Base-by-base conservation (phyloP, 2,329 filamentous ascomycete species). In the Dactylellina drechsleri region DNA sequence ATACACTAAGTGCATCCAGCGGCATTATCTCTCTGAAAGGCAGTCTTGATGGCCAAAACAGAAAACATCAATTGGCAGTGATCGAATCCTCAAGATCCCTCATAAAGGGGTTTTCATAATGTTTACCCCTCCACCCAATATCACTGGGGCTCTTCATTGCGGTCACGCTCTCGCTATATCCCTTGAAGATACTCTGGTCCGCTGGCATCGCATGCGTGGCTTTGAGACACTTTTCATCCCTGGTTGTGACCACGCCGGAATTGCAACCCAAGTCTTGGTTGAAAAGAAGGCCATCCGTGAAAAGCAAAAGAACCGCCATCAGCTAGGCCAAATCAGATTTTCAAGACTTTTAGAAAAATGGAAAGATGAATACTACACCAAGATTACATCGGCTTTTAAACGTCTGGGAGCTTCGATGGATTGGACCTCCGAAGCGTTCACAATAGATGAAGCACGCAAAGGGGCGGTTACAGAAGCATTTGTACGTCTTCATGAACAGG, bases 131-230 rank as follows among this genome's bases (percentile, higher is more conserved):
- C 78, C 78, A 10, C 78, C 77, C 28, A 79, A 79, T 45, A 75
- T 79, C 43, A 79, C 78, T 12, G 78, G 78, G 10, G 40, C 77
- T 47, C 70, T 79, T 20, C 78, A 79, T 57, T 78, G 77, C 49
- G 78, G 78, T 10, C 78, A 79, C 73, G 78, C 78, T 8, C 74
- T 79, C 28, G 78, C 77, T 54, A 56, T 79, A 15, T 76, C 78
- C 8, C 68, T 79, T 12, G 71, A 79, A 66, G 78, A 79, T 56
- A 56, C 77, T 13, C 76, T 79, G 12, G 77, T 76, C 15, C 70
- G 78, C 49, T 79, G 74, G 47, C 77, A 79, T 64, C 77, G 78
- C 28, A 79, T 79, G 78, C 77, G 60, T 5, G 73, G 66, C 8
- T 71, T 77, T 50, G 28, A 66, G 43, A 78, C 78, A n/a, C 56